phyloP scores from a whole-genome alignment of 164 flowering plant species.

The Cinnamomum chago region DNA sequence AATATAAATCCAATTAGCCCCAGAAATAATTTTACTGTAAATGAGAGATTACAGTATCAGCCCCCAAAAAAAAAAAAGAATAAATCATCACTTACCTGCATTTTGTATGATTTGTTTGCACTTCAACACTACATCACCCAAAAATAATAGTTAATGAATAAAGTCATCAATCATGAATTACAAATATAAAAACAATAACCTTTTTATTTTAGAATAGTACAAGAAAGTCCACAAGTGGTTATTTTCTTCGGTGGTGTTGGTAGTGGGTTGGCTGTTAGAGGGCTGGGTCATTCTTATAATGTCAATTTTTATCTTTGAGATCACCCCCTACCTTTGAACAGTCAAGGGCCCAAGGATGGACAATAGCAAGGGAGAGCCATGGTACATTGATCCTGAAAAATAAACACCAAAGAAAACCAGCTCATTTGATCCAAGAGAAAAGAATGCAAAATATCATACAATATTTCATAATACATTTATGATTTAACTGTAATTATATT shows the following conservation, averaged over 20 bases:
- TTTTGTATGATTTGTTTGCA: conserved; percentile 47
- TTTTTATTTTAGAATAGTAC: not conserved
- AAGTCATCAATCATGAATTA: not conserved
- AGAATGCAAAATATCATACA: not conserved
- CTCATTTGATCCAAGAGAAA: conserved; percentile 3
- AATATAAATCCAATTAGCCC: too few species aligned
- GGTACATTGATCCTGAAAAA: conserved; percentile 89
- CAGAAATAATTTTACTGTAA: not conserved
- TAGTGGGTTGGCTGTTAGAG: too few species aligned
- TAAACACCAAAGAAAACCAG: not conserved
- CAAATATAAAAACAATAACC: not conserved
- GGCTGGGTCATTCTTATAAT: too few species aligned
- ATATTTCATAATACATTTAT: not conserved
- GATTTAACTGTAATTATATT: too few species aligned
- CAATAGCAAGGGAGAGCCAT: conserved; percentile 89
- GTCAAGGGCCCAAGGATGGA: conserved; percentile 80
- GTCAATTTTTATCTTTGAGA: not conserved
- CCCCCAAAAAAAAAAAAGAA: not conserved
- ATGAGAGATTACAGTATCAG: not conserved
- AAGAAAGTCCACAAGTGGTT: not conserved
- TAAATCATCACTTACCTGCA: conserved; percentile 52
- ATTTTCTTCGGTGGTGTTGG: not conserved
- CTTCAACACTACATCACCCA: conserved; percentile 52
- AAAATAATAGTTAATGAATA: not conserved
- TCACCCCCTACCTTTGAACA: conserved; percentile 45